Base-by-base conservation (phyloP, 305 asterid genomes). In the Fraxinus dipetala region DNA sequence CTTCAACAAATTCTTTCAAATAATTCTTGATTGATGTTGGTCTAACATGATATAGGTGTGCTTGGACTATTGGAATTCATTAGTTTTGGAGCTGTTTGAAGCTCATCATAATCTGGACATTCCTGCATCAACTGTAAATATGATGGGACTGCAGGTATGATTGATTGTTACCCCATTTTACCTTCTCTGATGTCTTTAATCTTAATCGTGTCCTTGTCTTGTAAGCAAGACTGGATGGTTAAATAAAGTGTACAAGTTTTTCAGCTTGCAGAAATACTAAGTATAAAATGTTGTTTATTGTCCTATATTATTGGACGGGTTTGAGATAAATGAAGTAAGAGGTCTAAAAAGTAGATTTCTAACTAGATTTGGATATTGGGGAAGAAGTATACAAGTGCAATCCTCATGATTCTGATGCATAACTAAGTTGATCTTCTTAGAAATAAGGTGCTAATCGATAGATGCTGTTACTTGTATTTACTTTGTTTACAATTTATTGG, bases 51-150 rank as follows among this genome's bases (percentile, higher is more conserved):
- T 26, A 24, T 24, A 96, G 99, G 99, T 96, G 75, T 96, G 99
- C 86, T 91, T 96, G 90, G 99, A 96, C 87, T 96, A 93, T 84
- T 96, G 99, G 99, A 96, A 96, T 87, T 89, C 95, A 79, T 83
- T 94, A 79, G 98, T 96, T 78, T 86, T 86, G 87, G 99, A 93
- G 89, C 90, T 96, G 83, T 96, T 90, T 91, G 98, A 96, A 90
- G 95, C 98, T 79, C 92, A 91, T 89, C 98, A 91, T 85, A 93
- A 89, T 85, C 67, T 90, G 78, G 98, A 92, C 72, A 90, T 83
- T 86, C 91, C 97, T 77, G 92, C 94, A 38, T 89, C 89, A 80
- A 84, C 89, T 82, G 93, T 90, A 45, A 91, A 76, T 85, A 85
- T 91, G 94, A 90, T 94, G 94, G 98, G 98, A 48, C 88, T 96